Percentiles rank a stretch among this genome's conserved stretches.
These are phyloP conservation scores for Strobilomyces confusus DNA, from an alignment of 768 basidiomycete species.

Conservation along the genomic window DNA sequence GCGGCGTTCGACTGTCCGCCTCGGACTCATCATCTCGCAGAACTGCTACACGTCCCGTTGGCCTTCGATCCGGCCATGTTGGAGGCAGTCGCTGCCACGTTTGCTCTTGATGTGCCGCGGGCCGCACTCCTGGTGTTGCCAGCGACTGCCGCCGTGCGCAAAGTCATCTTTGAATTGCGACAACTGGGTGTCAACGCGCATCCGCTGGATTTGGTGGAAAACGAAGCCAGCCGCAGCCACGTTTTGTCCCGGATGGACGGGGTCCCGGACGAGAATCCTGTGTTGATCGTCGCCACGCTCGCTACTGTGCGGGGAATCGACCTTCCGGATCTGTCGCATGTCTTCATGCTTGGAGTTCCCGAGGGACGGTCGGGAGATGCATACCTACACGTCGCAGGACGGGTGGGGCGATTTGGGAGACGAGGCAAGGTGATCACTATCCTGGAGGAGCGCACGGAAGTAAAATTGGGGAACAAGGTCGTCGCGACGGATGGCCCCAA, in stretches of 20 bases:
- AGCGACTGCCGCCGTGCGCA: constrained; percentile 54
- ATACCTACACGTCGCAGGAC: constrained; percentile 69
- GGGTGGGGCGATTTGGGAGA: constrained; percentile 69
- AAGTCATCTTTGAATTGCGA: constrained; percentile 61
- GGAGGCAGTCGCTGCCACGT: constrained; percentile 66
- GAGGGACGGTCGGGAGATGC: constrained; percentile 49
- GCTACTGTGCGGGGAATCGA: constrained; percentile 74
- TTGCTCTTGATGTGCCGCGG: constrained; percentile 70
- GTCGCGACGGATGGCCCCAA: constrained; percentile 33
- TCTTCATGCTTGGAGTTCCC: constrained; percentile 66
- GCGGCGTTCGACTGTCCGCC: not conserved
- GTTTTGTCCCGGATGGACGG: constrained; percentile 35
- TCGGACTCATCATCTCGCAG: constrained; percentile 31
- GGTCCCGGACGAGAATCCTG: constrained; percentile 46
- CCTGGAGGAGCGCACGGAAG: constrained; percentile 38
- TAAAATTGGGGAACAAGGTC: constrained; percentile 27
- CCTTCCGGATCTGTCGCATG: constrained; percentile 65
- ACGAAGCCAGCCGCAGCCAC: constrained; percentile 41
- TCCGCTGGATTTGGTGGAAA: constrained; percentile 49
- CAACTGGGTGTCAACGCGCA: constrained; percentile 65
- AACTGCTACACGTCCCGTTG: constrained; percentile 42
- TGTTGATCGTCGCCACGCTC: constrained; percentile 61
- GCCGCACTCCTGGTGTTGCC: constrained; percentile 67
- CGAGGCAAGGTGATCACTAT: constrained; percentile 65
- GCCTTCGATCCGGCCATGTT: constrained; percentile 53